Evolutionary conservation across 169 alveolate genomes (phyloP).

Genomic region (Plasmodium adleri): DNA sequence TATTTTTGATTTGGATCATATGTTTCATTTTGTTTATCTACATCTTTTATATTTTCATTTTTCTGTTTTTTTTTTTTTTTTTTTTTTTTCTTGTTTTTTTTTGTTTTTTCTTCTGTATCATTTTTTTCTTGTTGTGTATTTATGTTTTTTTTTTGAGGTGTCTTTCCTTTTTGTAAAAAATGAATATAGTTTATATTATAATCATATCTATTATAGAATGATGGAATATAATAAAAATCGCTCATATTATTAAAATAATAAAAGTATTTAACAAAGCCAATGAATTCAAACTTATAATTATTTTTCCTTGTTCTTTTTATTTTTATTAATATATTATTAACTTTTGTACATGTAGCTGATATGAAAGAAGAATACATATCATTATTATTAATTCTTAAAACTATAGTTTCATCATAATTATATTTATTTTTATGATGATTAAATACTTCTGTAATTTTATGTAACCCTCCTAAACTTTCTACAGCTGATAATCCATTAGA

Average conservation of each 20-base stretch:
- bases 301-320: conserved; percentile 62
- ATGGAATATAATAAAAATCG: conserved; percentile 71
- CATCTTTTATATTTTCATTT: neutral
- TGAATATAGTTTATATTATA: conserved; percentile 58
- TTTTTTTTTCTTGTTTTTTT: neutral
- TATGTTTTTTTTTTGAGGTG: neutral
- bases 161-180: conserved; percentile 38
- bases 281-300: conserved; percentile 45
- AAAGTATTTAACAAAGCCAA: conserved; percentile 64
- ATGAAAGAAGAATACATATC: conserved; percentile 72
- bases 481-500: conserved; percentile 71
- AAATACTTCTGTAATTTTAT: conserved; percentile 63
- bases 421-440: conserved; percentile 16
- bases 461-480: conserved; percentile 70
- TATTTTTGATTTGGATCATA: neutral
- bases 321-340: conserved; percentile 57
- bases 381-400: conserved; percentile 56
- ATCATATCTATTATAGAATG: conserved; percentile 57
- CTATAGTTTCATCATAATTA: conserved; percentile 32
- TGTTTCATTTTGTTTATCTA: neutral
- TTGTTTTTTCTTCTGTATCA: neutral
- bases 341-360: conserved; percentile 60
- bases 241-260: conserved; percentile 69
- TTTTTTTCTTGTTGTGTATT: neutral
- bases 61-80: conserved; percentile 3